Percentiles rank a stretch among this genome's conserved stretches.
Conservation (phyloP, 2,329 filamentous ascomycete species). For the Aspergillus piperis region DNA sequence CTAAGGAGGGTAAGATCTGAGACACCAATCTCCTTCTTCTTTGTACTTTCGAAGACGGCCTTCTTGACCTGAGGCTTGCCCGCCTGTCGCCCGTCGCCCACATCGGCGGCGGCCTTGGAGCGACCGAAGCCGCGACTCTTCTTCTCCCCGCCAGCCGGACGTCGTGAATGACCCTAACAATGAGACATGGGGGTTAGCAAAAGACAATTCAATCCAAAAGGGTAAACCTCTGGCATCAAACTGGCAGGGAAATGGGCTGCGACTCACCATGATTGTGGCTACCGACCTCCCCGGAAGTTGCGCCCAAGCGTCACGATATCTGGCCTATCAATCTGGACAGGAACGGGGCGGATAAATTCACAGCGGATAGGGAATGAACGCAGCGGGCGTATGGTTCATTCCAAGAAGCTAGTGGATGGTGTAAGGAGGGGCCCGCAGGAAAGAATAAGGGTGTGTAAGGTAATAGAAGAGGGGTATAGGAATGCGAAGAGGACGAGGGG, state of each 20-base stretch:
- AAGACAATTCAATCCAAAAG: not conserved
- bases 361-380: conserved; percentile 19
- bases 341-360: conserved; percentile 14
- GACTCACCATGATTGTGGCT: conserved; percentile 38
- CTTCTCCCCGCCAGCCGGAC: conserved; percentile 45
- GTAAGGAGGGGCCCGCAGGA: not conserved
- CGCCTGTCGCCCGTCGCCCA: conserved; percentile 46
- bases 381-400: conserved; percentile 20
- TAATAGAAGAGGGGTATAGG: conserved; percentile 4
- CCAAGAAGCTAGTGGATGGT: conserved; percentile 10
- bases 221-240: not conserved
- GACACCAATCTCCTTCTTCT: conserved; percentile 99
- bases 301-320: conserved; percentile 35
- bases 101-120: conserved; percentile 44
- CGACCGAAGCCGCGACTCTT: conserved; percentile 46
- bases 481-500: conserved; percentile 2
- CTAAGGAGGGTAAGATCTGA: conserved; percentile 96
- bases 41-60: conserved; percentile 90
- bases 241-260: not conserved
- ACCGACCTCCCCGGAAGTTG: conserved; percentile 30
- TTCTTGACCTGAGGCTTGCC: conserved; percentile 79
- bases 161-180: conserved; percentile 46
- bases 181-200: conserved; percentile 22
- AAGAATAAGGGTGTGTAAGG: not conserved
- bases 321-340: conserved; percentile 28